Evolutionary conservation across 306 rosid species (phyloP).

Genomic region (Calophaca sinica): DNA sequence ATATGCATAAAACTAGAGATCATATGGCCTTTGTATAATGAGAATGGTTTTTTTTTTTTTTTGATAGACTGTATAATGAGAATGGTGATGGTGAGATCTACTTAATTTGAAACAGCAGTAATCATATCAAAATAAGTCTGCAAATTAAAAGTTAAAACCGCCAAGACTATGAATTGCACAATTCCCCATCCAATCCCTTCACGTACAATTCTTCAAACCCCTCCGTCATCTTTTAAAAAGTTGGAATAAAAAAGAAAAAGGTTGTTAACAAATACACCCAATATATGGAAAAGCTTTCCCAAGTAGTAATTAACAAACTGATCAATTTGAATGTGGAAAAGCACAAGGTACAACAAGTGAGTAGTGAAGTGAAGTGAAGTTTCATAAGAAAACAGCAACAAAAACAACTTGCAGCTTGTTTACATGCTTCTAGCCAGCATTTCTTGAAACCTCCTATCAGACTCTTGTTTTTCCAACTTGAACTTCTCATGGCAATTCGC

Average conservation of each 20-base stretch:
- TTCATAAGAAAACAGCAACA: slow-evolving; percentile 2
- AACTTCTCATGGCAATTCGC: slow-evolving; percentile 89
- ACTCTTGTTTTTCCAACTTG: slow-evolving; percentile 90
- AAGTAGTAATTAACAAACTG: slow-evolving; percentile 25
- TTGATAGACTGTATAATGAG: slow-evolving; percentile 4
- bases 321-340: slow-evolving; percentile 40
- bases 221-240: slow-evolving; percentile 41
- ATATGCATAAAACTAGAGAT: not conserved
- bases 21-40: slow-evolving; percentile 4
- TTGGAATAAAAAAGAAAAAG: slow-evolving; percentile 43
- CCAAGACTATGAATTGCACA: slow-evolving; percentile 59
- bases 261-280: slow-evolving; percentile 9
- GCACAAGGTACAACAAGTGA: slow-evolving; percentile 18
- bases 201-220: slow-evolving; percentile 59
- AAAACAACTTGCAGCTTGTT: not conserved
- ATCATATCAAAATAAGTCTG: not conserved
- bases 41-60: no score
- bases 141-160: slow-evolving; percentile 37
- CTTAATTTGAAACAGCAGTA: slow-evolving; percentile 24
- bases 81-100: slow-evolving; percentile 30
- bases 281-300: slow-evolving; percentile 48
- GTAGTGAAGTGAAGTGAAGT: not conserved
- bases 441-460: slow-evolving; percentile 83
- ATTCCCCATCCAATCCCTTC: slow-evolving; percentile 48
- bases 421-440: slow-evolving; percentile 81